Base-by-base conservation (phyloP, 768 basidiomycete species). In the Lentinula sp. region DNA sequence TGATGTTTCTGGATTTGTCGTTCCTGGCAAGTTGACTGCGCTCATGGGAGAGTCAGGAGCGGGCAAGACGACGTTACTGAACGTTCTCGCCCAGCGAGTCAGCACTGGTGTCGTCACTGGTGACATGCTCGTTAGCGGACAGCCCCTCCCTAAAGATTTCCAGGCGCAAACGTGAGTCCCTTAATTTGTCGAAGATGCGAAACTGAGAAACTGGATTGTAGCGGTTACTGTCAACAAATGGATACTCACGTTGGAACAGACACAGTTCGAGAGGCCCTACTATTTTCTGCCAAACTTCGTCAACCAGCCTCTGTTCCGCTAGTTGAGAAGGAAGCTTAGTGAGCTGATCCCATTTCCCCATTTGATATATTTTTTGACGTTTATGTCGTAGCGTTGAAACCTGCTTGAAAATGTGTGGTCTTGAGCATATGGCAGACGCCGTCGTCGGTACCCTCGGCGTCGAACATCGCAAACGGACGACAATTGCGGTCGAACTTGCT, bases 191-290 rank as follows among this genome's bases (percentile, higher is more conserved):
- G 28, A 28, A 28, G 28, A 28, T 28, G 28, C 28, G 28, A 28
- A 28, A 28, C 28, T 28, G 28, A 28, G 28, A 3, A 28, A 28
- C 2, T 28, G 28, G 28, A 60, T 8, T 57, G 7, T 32, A 88
- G 86, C 52, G 92, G 91, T 0, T 95, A 93, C 67, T 90, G 88
- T 61, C 92, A 95, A 67, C 94, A 96, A 68, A 83, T 84, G 78
- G 91, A 93, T 65, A 88, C 85, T 0, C 93, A 95, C 72, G 78
- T 88, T 18, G 80, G 84, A 28, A 84, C 86, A 7, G 73, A 84
- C 1, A 94, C 91, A 6, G 91, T 95, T 13, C 82, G 89, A 31
- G 91, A 95, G 67, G 91, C 92, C 0, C 75, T 95, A 8, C 73
- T 84, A 43, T 88, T 92, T 73, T 93, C 91, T 1, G 93, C 92